phyloP scores from a whole-genome alignment of 352 stramenopile genomes.

The Globisporangium yorkense region DNA sequence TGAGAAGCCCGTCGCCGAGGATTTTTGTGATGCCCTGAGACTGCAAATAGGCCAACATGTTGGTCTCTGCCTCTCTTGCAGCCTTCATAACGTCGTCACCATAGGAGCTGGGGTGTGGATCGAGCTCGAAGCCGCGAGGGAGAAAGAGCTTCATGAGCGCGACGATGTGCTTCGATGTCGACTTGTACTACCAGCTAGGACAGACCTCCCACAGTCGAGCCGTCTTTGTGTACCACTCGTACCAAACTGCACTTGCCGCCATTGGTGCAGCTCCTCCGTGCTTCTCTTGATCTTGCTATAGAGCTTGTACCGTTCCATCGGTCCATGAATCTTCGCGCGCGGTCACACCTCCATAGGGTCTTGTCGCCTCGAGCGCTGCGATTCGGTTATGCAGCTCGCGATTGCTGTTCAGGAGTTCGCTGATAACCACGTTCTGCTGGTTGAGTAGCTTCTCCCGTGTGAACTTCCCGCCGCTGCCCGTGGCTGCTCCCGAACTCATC shows the following conservation, averaged over 20 bases:
- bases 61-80: background rate
- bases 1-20: constrained; percentile 3
- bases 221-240: constrained; percentile 17
- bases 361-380: background rate
- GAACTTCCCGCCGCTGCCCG: background rate
- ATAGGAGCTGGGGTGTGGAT: background rate
- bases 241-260: background rate
- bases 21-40: constrained; percentile 3
- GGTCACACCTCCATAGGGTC: background rate
- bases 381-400: background rate
- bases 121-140: constrained; percentile 9
- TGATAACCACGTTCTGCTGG: constrained; percentile 1
- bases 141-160: constrained; percentile 27
- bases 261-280: background rate
- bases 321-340: background rate
- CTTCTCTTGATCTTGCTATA: background rate
- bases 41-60: background rate
- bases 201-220: constrained; percentile 11
- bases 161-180: constrained; percentile 18
- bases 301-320: background rate
- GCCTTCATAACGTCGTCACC: background rate
- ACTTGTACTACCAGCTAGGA: constrained; percentile 9
- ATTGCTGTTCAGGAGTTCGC: background rate
- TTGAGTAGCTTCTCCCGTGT: background rate
- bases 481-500: background rate